phyloP scores from a whole-genome alignment of 768 basidiomycete genomes.

The Pleurotus tuoliensis region DNA sequence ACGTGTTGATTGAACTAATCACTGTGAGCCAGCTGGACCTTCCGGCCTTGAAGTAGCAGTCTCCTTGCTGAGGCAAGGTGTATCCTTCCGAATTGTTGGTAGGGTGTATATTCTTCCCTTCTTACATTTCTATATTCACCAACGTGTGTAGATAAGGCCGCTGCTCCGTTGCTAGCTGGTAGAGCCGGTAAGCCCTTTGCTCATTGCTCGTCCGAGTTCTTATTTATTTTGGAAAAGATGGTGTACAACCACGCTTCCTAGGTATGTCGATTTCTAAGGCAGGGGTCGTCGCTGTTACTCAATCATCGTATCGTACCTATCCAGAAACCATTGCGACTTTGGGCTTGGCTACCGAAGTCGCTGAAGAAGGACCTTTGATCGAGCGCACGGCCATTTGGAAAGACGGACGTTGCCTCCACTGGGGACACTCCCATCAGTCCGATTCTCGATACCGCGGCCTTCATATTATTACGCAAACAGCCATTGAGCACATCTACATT shows the following conservation, averaged over 20 bases:
- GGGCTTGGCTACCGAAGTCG: neutral
- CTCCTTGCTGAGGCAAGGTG: neutral
- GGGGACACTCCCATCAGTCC: neutral
- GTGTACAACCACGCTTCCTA: neutral
- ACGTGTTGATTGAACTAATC: neutral
- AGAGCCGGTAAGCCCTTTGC: neutral
- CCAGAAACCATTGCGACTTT: neutral
- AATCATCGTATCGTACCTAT: neutral
- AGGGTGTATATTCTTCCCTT: neutral
- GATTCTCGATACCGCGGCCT: neutral
- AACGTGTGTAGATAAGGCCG: neutral
- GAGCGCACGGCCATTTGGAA: neutral
- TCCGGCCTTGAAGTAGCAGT: neutral
- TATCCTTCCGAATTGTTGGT: neutral
- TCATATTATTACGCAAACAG: neutral
- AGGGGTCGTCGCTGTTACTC: neutral
- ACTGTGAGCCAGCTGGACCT: neutral
- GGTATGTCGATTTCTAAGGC: neutral
- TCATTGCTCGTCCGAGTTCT: neutral
- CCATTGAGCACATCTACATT: neutral
- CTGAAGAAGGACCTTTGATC: neutral
- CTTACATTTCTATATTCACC: too few species aligned
- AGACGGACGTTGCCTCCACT: neutral
- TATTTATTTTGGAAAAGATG: neutral
- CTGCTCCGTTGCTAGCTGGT: neutral